Evolutionary conservation across 352 stramenopile genomes (phyloP).

Genomic region (Elongisporangium senticosum): DNA sequence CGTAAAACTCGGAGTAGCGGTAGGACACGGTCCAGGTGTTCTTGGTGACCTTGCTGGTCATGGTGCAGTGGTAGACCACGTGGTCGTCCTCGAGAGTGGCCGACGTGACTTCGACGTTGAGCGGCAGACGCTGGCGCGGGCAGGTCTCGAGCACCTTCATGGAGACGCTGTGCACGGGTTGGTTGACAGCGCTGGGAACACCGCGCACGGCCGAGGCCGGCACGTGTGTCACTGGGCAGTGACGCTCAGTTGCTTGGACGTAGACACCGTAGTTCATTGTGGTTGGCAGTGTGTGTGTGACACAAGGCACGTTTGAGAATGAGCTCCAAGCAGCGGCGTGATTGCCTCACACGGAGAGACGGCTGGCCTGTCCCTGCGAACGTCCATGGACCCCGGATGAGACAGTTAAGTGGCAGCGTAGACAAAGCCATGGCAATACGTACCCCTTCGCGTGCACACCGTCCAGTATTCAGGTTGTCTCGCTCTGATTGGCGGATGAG

Average conservation of each 20-base stretch:
- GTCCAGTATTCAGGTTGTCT: background rate
- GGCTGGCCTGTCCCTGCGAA: background rate
- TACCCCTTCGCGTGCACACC: background rate
- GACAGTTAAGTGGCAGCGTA: background rate
- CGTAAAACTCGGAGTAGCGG: conserved; percentile 58
- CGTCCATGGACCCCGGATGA: background rate
- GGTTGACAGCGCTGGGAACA: background rate
- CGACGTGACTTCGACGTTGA: conserved; percentile 36
- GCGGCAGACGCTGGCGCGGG: conserved; percentile 33
- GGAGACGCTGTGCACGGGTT: conserved; percentile 23
- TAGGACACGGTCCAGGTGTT: conserved; percentile 50
- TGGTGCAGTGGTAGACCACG: conserved; percentile 44
- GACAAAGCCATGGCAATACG: background rate
- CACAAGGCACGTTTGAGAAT: background rate
- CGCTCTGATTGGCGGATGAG: background rate
- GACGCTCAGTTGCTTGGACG: background rate
- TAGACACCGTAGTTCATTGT: background rate
- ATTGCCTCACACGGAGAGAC: background rate
- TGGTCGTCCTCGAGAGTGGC: conserved; percentile 27
- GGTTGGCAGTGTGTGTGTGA: background rate
- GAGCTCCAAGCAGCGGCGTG: background rate
- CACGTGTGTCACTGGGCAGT: background rate
- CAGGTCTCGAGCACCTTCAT: conserved; percentile 39
- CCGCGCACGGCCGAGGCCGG: background rate
- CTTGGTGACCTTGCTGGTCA: conserved; percentile 39